Conservation (phyloP, 805 yeast genomes). For the Priceomyces medius region DNA sequence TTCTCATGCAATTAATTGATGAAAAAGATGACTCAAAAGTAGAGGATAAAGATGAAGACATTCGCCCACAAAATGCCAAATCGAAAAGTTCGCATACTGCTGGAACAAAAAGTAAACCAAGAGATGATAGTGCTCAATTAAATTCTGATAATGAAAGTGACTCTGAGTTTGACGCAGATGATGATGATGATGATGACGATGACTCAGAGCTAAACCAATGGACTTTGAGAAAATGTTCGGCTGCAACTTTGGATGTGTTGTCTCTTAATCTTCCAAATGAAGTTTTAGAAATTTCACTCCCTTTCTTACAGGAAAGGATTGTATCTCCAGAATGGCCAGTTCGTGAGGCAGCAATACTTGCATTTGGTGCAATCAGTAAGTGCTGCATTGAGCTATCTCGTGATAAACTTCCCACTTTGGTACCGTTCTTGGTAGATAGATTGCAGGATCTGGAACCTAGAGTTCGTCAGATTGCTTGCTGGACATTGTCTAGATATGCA, state of each 20-base stretch:
- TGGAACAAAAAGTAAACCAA: conserved; percentile 14
- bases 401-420: conserved; percentile 71
- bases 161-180: conserved; percentile 63
- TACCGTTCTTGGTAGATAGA: conserved; percentile 83
- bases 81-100: conserved; percentile 44
- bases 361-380: conserved; percentile 92
- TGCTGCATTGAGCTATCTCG: conserved; percentile 75
- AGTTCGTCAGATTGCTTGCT: conserved; percentile 90
- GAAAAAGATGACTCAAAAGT: conserved; percentile 70
- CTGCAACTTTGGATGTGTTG: conserved; percentile 84
- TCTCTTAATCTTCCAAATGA: conserved; percentile 66
- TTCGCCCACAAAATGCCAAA: conserved; percentile 77
- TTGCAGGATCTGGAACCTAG: conserved; percentile 74
- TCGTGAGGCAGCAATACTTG: conserved; percentile 89
- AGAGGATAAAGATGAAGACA: conserved; percentile 85
- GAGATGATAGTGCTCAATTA: conserved; percentile 13
- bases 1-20: conserved; percentile 62
- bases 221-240: conserved; percentile 91
- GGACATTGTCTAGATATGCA: conserved; percentile 89
- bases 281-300: conserved; percentile 67
- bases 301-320: conserved; percentile 70
- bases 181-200: conserved; percentile 72
- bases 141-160: conserved; percentile 40
- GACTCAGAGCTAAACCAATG: conserved; percentile 72
- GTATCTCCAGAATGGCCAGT: conserved; percentile 78